Percentiles rank a stretch among this genome's conserved stretches.
phyloP scores from a whole-genome alignment of 2,329 filamentous ascomycete genomes.

The Fusarium hainanense region DNA sequence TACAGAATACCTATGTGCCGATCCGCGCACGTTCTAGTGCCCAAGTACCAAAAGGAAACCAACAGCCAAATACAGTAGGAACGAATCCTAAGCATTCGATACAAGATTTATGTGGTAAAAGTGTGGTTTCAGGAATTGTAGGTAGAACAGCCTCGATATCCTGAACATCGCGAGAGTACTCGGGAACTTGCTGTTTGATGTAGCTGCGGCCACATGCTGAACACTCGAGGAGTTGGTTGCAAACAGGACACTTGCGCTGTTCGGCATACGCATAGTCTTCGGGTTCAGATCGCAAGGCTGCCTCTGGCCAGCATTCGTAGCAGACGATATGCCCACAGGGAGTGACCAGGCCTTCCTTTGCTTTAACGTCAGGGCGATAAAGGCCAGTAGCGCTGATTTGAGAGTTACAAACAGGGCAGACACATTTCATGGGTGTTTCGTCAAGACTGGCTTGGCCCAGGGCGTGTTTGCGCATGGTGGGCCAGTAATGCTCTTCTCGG shows the following conservation, averaged over 20 bases:
- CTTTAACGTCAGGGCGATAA: background rate
- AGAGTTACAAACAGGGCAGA: background rate
- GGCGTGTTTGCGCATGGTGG: background rate
- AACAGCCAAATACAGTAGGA: background rate
- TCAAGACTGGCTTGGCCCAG: background rate
- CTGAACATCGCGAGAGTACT: background rate
- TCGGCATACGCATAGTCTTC: background rate
- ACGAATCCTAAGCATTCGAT: background rate
- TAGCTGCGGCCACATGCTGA: background rate
- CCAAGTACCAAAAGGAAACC: background rate
- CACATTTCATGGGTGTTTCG: background rate
- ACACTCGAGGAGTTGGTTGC: background rate
- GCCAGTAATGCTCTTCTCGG: background rate
- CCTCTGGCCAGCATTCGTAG: background rate
- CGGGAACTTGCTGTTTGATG: background rate
- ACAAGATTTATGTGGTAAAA: background rate
- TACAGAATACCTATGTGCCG: background rate
- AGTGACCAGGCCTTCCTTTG: background rate
- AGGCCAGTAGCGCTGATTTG: background rate
- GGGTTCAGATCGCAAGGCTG: background rate
- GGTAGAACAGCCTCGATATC: background rate
- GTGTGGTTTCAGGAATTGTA: background rate
- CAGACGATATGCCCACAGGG: background rate
- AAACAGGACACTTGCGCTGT: background rate
- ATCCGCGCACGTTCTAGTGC: background rate